phyloP scores from a whole-genome alignment of 768 basidiomycete genomes.

The Polyporus arcularius region DNA sequence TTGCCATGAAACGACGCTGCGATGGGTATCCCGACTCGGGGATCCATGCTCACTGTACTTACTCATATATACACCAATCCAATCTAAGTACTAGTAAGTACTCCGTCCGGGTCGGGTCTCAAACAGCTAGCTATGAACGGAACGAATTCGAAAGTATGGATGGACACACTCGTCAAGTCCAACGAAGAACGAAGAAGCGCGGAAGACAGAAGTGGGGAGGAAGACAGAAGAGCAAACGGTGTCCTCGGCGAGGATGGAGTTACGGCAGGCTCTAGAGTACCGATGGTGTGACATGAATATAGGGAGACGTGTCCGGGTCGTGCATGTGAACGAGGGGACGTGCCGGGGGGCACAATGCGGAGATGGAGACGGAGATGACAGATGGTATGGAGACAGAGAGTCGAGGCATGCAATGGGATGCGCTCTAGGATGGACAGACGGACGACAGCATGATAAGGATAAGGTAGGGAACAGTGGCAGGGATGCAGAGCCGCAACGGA shows the following conservation, averaged over 20 bases:
- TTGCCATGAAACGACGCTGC: no score
- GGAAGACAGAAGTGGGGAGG: no score
- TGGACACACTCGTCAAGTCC: no score
- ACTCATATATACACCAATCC: neutral
- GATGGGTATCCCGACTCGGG: no score
- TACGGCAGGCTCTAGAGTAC: neutral
- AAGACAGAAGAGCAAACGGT: neutral
- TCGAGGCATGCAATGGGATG: neutral
- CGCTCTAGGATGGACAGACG: neutral
- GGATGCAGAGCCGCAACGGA: neutral
- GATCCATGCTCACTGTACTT: no score
- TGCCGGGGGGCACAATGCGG: neutral
- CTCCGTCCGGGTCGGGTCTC: neutral
- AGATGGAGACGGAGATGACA: neutral
- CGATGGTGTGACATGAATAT: neutral
- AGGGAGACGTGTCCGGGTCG: neutral
- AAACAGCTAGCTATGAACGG: no score
- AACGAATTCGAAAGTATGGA: no score
- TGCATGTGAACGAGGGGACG: constrained; percentile 5
- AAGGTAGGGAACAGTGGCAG: neutral
- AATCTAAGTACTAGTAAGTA: neutral
- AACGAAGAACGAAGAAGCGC: no score
- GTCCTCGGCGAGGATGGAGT: neutral
- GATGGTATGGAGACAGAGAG: neutral
- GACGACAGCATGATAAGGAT: constrained; percentile 9